Evolutionary conservation across 768 basidiomycete genomes (phyloP).

Genomic region (Psilocybe subaeruginosa): DNA sequence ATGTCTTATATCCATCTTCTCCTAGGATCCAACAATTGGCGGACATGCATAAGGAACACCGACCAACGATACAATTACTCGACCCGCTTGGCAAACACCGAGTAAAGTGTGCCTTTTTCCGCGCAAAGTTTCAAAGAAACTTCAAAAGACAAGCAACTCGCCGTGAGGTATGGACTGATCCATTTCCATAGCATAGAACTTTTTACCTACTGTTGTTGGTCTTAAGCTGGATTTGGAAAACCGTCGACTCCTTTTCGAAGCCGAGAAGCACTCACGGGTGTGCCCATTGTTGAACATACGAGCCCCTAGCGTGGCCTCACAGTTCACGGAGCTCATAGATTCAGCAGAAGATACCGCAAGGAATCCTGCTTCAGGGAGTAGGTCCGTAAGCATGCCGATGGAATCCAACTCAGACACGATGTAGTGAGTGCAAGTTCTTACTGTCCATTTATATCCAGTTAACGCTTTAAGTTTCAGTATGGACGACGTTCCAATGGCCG

Average conservation of each 20-base stretch:
- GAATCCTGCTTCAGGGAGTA: not conserved
- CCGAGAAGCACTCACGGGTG: not conserved
- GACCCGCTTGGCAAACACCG: not conserved
- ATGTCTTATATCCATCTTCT: not conserved
- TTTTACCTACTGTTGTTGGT: not conserved
- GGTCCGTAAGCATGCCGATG: not conserved
- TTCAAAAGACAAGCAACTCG: constrained; percentile 2
- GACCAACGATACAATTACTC: not conserved
- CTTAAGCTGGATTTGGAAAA: constrained; percentile 8
- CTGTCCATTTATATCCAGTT: not conserved
- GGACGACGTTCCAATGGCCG: constrained; percentile 5
- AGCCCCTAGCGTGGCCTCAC: not conserved
- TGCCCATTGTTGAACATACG: not conserved
- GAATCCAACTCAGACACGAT: constrained; percentile 11
- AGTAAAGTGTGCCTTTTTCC: constrained; percentile 8
- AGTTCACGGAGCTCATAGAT: not conserved
- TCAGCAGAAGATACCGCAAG: not conserved
- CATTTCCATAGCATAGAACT: not conserved
- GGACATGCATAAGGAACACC: not conserved
- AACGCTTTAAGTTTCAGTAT: not conserved
- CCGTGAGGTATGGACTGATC: constrained; percentile 3
- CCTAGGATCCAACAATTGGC: not conserved
- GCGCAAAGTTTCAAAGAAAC: not conserved
- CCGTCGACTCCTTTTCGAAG: not conserved
- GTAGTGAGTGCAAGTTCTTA: constrained; percentile 15